A percentile compares a stretch with the other conserved stretches of the same genome.
phyloP scores from a whole-genome alignment of 495 filamentous ascomycete species.

The Clohesyomyces aquaticus region DNA sequence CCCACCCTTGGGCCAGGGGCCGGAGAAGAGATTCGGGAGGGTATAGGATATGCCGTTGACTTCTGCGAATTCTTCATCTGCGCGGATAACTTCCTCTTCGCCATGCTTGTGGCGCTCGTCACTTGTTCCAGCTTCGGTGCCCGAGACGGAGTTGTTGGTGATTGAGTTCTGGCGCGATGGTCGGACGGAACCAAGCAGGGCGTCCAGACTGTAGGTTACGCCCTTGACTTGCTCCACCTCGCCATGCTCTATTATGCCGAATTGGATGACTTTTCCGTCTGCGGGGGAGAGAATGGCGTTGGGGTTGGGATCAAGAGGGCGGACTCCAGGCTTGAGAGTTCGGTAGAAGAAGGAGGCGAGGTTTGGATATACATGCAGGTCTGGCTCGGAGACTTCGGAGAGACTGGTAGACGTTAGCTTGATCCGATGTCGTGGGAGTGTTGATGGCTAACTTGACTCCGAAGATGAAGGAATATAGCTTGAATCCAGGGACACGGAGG shows the following conservation, averaged over 20 bases:
- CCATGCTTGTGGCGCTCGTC: constrained; percentile 30
- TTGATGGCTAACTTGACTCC: no score
- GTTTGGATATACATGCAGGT: constrained; percentile 88
- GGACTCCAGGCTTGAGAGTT: constrained; percentile 81
- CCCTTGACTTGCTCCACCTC: constrained; percentile 99
- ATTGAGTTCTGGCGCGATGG: constrained; percentile 44
- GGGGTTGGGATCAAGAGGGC: constrained; percentile 81
- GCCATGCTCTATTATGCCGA: constrained; percentile 85
- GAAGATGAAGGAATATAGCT: constrained; percentile 87
- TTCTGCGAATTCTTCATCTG: constrained; percentile 89
- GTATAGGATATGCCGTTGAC: constrained; percentile 98
- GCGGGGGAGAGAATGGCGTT: constrained; percentile 81
- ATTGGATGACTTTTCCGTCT: constrained; percentile 89
- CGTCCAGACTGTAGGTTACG: constrained; percentile 95
- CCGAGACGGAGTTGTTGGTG: no score
- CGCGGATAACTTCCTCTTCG: constrained; percentile 67
- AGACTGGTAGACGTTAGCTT: constrained; percentile 57
- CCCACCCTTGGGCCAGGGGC: constrained; percentile 51
- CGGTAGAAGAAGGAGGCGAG: constrained; percentile 98
- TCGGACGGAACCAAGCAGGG: constrained; percentile 73
- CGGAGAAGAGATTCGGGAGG: constrained; percentile 83
- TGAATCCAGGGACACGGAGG: constrained; percentile 91
- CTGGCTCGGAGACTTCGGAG: constrained; percentile 80
- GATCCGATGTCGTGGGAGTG: background rate
- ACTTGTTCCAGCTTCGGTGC: constrained; percentile 42